These are phyloP conservation scores for Trichoderma oligosporum DNA, from an alignment of 2,329 filamentous ascomycete species.

Conservation along the genomic window DNA sequence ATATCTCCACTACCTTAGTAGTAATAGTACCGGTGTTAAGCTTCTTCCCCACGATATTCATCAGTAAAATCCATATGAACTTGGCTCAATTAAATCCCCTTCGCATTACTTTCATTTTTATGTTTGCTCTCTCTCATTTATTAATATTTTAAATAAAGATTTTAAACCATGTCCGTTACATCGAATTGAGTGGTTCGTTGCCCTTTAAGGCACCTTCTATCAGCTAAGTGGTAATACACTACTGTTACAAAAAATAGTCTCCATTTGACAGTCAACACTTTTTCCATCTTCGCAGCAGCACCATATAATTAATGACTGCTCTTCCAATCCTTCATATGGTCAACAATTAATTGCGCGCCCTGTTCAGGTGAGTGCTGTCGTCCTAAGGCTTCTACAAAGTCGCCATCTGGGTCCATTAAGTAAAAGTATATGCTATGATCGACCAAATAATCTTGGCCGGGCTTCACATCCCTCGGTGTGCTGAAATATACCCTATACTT, in stretches of 20 bases:
- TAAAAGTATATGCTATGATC: constrained; percentile 99
- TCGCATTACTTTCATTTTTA: neutral
- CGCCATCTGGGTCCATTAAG: constrained; percentile 95
- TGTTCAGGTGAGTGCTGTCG: constrained; percentile 88
- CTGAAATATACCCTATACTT: constrained; percentile 96
- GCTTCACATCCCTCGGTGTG: constrained; percentile 81
- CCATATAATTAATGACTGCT: neutral
- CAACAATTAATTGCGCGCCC: constrained; percentile 76
- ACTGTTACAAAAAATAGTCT: constrained; percentile 18
- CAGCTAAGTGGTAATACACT: constrained; percentile 18
- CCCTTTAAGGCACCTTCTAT: constrained; percentile 5
- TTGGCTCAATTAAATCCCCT: no score
- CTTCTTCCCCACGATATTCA: neutral
- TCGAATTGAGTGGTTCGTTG: constrained; percentile 22
- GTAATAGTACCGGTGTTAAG: no score
- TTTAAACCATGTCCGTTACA: neutral
- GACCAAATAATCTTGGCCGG: constrained; percentile 93
- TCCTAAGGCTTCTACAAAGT: constrained; percentile 96
- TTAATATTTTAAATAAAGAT: no score
- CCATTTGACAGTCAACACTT: neutral
- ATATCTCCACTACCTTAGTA: constrained; percentile 11
- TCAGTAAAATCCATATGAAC: neutral
- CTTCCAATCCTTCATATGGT: constrained; percentile 69
- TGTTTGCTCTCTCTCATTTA: neutral
- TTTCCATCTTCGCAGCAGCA: neutral